A percentile compares a stretch with the other conserved stretches of the same genome.
These are phyloP conservation scores for Fistulinella cinereoalba DNA, from an alignment of 1,284 basidiomycete genomes.

Conservation along the genomic window DNA sequence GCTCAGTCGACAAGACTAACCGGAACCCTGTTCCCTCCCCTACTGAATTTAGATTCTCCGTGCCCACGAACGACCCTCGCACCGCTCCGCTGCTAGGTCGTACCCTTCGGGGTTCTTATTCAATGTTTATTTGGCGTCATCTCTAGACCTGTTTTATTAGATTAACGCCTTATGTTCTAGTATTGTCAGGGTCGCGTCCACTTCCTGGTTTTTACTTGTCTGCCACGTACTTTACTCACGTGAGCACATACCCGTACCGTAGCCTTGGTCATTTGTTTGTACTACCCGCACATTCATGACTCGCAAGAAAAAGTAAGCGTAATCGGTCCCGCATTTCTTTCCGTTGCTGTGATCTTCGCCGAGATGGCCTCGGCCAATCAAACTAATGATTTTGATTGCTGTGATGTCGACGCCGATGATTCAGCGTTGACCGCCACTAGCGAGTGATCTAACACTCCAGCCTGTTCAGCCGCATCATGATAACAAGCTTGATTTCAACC, in stretches of 20 bases:
- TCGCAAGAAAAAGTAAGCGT: too few relatives aligned
- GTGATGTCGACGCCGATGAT: too few relatives aligned
- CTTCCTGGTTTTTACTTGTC: constrained; percentile 1
- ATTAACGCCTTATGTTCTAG: constrained; percentile 13
- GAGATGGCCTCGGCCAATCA: too few relatives aligned
- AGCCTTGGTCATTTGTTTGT: too few relatives aligned
- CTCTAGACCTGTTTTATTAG: constrained; percentile 22
- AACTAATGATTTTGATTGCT: too few relatives aligned
- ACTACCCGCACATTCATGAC: too few relatives aligned
- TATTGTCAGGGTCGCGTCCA: constrained; percentile 10
- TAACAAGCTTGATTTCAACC: too few relatives aligned
- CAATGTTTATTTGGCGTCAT: constrained; percentile 20
- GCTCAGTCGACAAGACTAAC: constrained; percentile 67
- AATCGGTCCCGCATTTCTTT: too few relatives aligned
- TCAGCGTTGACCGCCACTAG: too few relatives aligned
- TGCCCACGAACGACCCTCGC: neutral
- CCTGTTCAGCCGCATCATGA: too few relatives aligned
- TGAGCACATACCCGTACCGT: neutral
- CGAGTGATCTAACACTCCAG: too few relatives aligned
- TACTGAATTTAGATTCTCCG: neutral
- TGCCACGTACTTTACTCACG: constrained; percentile 1
- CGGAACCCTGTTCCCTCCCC: neutral
- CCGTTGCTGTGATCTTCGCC: too few relatives aligned
- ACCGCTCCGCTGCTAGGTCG: neutral
- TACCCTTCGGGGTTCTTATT: constrained; percentile 14